Percentiles rank a stretch among this genome's conserved stretches.
phyloP scores from a whole-genome alignment of 352 stramenopile genomes.

The Phytophthora multivora region DNA sequence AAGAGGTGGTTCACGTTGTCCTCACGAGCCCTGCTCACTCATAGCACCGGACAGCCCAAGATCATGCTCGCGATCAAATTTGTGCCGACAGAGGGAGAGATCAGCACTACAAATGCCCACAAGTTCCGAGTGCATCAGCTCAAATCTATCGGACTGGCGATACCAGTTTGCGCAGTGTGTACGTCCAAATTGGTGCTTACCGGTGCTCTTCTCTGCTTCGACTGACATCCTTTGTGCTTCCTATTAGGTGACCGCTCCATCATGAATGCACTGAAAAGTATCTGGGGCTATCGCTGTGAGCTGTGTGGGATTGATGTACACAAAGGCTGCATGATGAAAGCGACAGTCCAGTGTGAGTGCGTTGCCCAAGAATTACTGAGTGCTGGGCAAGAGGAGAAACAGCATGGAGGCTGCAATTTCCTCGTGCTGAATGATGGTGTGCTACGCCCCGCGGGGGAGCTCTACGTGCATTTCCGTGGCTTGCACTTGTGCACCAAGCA shows the following conservation, averaged over 20 bases:
- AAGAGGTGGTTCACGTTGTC: conserved; percentile 87
- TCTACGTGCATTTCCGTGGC: conserved; percentile 82
- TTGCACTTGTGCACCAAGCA: conserved; percentile 86
- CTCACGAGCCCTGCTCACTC: conserved; percentile 53
- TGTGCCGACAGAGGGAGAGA: conserved; percentile 64
- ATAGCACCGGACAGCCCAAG: conserved; percentile 58
- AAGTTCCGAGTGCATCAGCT: conserved; percentile 89
- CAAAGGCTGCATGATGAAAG: conserved; percentile 89
- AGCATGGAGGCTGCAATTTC: conserved; percentile 42
- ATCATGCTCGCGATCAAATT: conserved; percentile 83
- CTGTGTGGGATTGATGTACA: conserved; percentile 82
- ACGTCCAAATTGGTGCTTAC: conserved; percentile 20
- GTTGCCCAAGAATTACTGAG: conserved; percentile 37
- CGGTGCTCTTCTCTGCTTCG: too few relatives aligned
- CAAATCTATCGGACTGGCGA: conserved; percentile 83
- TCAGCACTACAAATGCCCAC: conserved; percentile 68
- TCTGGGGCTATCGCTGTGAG: conserved; percentile 87
- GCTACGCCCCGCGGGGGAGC: conserved; percentile 44
- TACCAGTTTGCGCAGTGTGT: conserved; percentile 81
- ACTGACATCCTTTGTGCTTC: conserved; percentile 4
- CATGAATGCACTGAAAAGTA: conserved; percentile 78
- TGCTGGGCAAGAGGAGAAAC: conserved; percentile 27
- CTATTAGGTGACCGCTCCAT: conserved; percentile 75
- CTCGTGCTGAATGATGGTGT: conserved; percentile 56
- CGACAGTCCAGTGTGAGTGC: conserved; percentile 78